Base-by-base conservation (phyloP, 345 rosid genomes). In the Populus davidiana region DNA sequence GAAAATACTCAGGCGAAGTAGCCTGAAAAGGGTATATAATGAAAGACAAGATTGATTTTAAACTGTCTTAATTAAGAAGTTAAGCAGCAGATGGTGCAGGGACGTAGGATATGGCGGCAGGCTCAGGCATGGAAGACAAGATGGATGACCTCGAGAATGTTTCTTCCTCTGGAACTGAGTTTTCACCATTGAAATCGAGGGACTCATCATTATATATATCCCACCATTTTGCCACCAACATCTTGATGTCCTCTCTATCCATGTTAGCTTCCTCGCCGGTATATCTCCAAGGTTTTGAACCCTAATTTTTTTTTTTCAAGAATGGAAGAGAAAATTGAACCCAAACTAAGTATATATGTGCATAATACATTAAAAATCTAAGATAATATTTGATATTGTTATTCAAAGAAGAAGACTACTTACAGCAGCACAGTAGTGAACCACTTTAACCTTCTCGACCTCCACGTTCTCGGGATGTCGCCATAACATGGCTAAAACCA, bases 41-140 rank as follows among this genome's bases (percentile, higher is more conserved):
- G 36, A 66, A 7, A 33, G 38, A 31, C 18, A 35, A 29, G 17
- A 52, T 52, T 52, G 21, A 20, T 65, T 33, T 21, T 23, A 72
- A 23, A 33, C 8, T 78, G 68, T 72, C 54, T 71, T 25, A 38
- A 43, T 6, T 0, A 54, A 50, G 61, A 74, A 14, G 17, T 36
- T 79, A 91, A 74, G 98, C 98, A 49, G 97, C 97, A 10, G 93
- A 80, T 59, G 97, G 93, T 43, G 95, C 91, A 39, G 91, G 86
- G 44, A 89, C 18, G 72, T 79, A 92, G 75, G 93, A 75, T 17
- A 89, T 75, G 61, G 88, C 78, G 61, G 88, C 78, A 5, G 89
- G 87, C 76, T 91, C 91, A 18, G 75, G 90, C 84, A 87, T 82
- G 27, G 91, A 84, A 79, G 85, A 87, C 77, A 88, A 61, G 83